A percentile compares a stretch with the other conserved stretches of the same genome.
phyloP scores from a whole-genome alignment of 2,329 filamentous ascomycete species.

The Paecilomyces variotii region DNA sequence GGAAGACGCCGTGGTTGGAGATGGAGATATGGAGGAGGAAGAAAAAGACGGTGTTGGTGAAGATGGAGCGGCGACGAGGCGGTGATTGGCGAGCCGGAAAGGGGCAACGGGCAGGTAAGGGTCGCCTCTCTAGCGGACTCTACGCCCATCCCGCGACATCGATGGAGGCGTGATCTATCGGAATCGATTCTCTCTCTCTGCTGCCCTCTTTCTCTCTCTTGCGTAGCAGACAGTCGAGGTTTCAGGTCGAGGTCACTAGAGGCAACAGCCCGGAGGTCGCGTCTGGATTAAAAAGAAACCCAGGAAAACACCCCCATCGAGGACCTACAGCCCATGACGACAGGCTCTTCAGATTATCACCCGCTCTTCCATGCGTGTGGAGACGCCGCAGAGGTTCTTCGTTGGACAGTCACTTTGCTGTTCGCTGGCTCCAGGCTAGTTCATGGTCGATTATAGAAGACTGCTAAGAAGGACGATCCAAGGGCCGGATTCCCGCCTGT shows the following conservation, averaged over 20 bases:
- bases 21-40: background rate
- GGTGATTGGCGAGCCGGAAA: slow-evolving; percentile 16
- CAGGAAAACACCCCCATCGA: background rate
- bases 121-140: background rate
- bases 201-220: background rate
- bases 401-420: slow-evolving; percentile 5
- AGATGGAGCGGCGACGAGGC: slow-evolving; percentile 4
- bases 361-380: background rate
- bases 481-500: background rate
- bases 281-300: background rate
- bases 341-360: background rate
- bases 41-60: background rate
- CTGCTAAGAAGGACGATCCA: background rate
- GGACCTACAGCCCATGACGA: background rate
- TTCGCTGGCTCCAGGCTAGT: slow-evolving; percentile 1
- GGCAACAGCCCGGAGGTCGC: background rate
- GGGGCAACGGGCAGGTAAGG: background rate
- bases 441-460: background rate
- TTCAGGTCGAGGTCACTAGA: background rate
- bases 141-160: background rate
- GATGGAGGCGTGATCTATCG: background rate
- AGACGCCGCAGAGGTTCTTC: slow-evolving; percentile 1
- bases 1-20: slow-evolving; percentile 21
- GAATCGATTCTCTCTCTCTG: background rate
- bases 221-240: background rate